A percentile compares a stretch with the other conserved stretches of the same genome.
These are phyloP conservation scores for Cordia subcordata DNA, from an alignment of 257 asterid genomes.

Conservation along the genomic window DNA sequence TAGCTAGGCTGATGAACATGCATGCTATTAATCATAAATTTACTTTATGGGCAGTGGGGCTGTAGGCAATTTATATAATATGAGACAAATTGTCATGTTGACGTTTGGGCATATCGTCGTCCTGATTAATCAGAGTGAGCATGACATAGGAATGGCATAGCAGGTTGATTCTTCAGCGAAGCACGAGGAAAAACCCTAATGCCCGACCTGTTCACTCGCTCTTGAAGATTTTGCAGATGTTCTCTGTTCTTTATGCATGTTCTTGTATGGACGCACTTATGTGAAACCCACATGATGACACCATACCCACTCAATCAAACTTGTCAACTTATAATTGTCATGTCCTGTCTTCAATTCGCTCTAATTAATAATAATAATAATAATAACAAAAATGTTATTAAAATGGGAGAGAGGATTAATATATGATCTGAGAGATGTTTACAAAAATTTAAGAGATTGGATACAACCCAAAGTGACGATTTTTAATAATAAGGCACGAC, in stretches of 20 bases:
- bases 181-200: conserved; percentile 17
- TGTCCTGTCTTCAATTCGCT: conserved; percentile 12
- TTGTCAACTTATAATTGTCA: conserved; percentile 27
- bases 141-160: conserved; percentile 13
- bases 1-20: conserved; percentile 5
- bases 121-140: conserved; percentile 6
- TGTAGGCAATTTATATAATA: neutral
- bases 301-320: conserved; percentile 22
- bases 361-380: neutral
- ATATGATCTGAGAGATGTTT: neutral
- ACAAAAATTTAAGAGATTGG: neutral
- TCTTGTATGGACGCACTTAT: conserved; percentile 23
- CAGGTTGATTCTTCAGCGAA: conserved; percentile 15
- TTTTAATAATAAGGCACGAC: neutral
- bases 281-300: conserved; percentile 41
- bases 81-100: conserved; percentile 30
- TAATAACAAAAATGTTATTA: too few species aligned
- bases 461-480: neutral
- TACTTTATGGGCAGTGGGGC: conserved; percentile 27
- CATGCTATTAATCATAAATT: neutral
- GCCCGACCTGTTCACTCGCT: conserved; percentile 7
- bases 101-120: conserved; percentile 16
- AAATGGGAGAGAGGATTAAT: neutral
- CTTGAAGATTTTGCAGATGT: conserved; percentile 26
- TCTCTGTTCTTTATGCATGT: conserved; percentile 32